Evolutionary conservation across 202 grass and related monocot species (phyloP).

Genomic region (Hordeum pubiflorum): DNA sequence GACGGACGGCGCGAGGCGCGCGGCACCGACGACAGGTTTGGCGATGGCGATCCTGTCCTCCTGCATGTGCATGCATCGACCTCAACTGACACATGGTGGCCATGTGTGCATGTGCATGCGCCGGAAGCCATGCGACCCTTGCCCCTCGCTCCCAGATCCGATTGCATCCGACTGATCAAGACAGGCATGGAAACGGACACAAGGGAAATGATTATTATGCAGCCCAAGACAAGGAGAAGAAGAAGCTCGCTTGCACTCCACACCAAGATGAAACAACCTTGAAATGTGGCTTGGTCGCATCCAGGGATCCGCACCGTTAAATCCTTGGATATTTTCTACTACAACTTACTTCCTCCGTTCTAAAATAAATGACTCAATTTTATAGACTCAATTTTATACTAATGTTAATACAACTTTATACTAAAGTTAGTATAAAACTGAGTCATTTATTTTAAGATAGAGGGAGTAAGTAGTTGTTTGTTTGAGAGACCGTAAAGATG

Average conservation of each 20-base stretch:
- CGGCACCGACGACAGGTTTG: neutral
- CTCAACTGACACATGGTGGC: slow-evolving; percentile 11
- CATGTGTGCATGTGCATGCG: slow-evolving; percentile 22
- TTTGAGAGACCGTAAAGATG: no score
- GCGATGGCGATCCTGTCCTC: neutral
- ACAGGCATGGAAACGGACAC: neutral
- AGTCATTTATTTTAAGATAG: no score
- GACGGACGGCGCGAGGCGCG: neutral
- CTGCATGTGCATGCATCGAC: neutral
- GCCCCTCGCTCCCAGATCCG: neutral
- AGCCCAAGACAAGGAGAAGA: neutral
- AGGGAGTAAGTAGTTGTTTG: no score
- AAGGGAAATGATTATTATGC: neutral
- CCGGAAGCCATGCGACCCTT: neutral
- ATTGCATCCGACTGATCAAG: neutral
- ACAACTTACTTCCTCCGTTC: no score
- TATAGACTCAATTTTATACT: no score
- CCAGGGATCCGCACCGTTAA: neutral
- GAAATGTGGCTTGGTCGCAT: neutral
- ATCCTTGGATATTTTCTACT: neutral
- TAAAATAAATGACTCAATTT: no score
- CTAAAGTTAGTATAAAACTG: no score
- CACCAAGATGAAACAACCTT: neutral
- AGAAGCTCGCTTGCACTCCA: slow-evolving; percentile 8
- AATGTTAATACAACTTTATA: no score